Evolutionary conservation across 1,284 basidiomycete species (phyloP).

Genomic region (Heterobasidion occidentale): DNA sequence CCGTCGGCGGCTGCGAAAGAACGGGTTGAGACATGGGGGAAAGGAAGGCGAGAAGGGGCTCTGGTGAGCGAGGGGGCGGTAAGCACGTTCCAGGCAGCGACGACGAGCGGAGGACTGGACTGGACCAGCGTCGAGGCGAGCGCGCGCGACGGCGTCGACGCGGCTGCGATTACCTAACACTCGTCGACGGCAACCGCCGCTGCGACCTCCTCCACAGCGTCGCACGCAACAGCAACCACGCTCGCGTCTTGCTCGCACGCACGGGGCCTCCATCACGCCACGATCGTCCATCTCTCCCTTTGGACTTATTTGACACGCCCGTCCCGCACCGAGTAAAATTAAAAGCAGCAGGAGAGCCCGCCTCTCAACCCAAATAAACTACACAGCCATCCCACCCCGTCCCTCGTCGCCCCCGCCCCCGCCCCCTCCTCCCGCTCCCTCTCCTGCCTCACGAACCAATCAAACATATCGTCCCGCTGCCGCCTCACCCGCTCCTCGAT

Average conservation of each 20-base stretch:
- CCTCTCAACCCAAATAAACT: too few species aligned
- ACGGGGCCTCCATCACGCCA: too few species aligned
- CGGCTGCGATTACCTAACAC: background rate
- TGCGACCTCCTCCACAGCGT: background rate
- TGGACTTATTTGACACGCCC: too few species aligned
- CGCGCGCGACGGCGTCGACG: background rate
- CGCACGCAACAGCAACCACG: background rate
- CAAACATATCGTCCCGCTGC: too few species aligned
- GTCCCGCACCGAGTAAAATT: too few species aligned
- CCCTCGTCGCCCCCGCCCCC: too few species aligned
- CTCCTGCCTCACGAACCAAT: background rate
- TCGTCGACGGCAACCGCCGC: background rate
- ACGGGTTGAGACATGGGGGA: background rate
- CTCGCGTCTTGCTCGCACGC: too few species aligned
- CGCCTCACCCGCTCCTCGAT: background rate
- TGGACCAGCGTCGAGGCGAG: background rate
- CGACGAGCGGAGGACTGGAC: too few species aligned
- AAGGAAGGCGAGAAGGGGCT: background rate
- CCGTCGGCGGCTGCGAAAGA: background rate
- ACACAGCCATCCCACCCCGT: too few species aligned
- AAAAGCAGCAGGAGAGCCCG: too few species aligned
- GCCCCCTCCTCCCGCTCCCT: background rate
- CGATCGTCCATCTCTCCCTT: too few species aligned
- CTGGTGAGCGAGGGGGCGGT: background rate
- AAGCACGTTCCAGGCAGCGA: background rate